phyloP scores from a whole-genome alignment of 768 basidiomycete genomes.

The Suillus paluster region DNA sequence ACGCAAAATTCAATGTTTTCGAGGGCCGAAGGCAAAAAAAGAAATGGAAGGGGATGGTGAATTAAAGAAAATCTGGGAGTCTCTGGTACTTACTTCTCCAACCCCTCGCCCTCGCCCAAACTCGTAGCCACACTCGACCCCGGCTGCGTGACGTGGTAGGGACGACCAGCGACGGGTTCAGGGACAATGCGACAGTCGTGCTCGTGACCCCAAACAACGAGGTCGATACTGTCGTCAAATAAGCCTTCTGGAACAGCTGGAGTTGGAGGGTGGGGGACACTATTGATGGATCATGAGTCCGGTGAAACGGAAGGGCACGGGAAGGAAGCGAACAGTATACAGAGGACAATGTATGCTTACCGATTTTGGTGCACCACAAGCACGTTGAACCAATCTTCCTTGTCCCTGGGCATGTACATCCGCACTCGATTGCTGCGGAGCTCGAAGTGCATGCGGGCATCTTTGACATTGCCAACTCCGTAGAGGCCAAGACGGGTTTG shows the following conservation, averaged over 20 bases:
- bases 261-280: slow-evolving; percentile 94
- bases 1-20: not conserved
- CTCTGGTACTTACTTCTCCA: slow-evolving; percentile 70
- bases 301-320: not conserved
- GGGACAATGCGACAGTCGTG: slow-evolving; percentile 95
- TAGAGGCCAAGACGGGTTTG: slow-evolving; percentile 88
- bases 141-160: slow-evolving; percentile 92
- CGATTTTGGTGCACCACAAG: slow-evolving; percentile 95
- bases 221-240: slow-evolving; percentile 93
- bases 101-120: slow-evolving; percentile 88
- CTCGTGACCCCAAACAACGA: slow-evolving; percentile 99
- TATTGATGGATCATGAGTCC: slow-evolving; percentile 32
- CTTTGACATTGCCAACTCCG: slow-evolving; percentile 96
- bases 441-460: slow-evolving; percentile 96
- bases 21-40: not conserved
- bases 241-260: slow-evolving; percentile 94
- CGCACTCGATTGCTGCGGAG: slow-evolving; percentile 90
- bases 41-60: not conserved
- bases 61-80: not conserved
- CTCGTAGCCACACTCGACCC: slow-evolving; percentile 96
- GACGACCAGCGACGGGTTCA: slow-evolving; percentile 88
- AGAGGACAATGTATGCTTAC: slow-evolving; percentile 41
- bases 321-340: not conserved
- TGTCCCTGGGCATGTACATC: slow-evolving; percentile 95
- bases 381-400: slow-evolving; percentile 94